These are phyloP conservation scores for Meyerozyma athensensis DNA, from an alignment of 1,139 yeast species.

Conservation along the genomic window DNA sequence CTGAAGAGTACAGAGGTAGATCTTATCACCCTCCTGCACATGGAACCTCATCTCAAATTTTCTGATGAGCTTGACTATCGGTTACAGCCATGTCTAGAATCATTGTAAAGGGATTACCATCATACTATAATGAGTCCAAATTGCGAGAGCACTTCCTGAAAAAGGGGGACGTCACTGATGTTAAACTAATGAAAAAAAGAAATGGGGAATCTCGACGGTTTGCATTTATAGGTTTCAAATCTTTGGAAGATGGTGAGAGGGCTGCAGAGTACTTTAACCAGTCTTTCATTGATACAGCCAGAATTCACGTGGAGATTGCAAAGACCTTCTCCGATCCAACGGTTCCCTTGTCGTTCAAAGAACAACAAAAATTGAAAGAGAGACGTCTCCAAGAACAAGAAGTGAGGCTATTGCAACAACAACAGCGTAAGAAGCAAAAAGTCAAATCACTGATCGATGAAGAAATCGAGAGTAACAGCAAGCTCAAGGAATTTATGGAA, in stretches of 20 bases:
- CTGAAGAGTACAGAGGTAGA: background rate
- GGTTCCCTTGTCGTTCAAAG: conserved; percentile 71
- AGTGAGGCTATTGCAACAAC: conserved; percentile 43
- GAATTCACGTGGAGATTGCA: conserved; percentile 74
- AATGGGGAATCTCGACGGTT: conserved; percentile 88
- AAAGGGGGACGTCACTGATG: conserved; percentile 75
- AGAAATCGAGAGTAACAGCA: conserved; percentile 59
- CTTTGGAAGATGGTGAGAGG: conserved; percentile 64
- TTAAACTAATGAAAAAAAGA: conserved; percentile 71
- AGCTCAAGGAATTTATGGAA: conserved; percentile 73
- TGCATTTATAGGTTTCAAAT: conserved; percentile 85
- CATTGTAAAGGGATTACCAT: conserved; percentile 91
- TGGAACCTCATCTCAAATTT: conserved; percentile 1
- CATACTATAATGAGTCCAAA: conserved; percentile 71
- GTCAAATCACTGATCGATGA: conserved; percentile 42
- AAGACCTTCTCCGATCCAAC: conserved; percentile 78
- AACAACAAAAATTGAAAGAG: conserved; percentile 53
- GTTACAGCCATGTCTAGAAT: conserved; percentile 76
- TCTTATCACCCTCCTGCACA: conserved; percentile 1
- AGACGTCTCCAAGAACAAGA: conserved; percentile 53
- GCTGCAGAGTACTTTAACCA: conserved; percentile 76
- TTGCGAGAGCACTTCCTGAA: conserved; percentile 63
- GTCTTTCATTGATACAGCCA: conserved; percentile 79
- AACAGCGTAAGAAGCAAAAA: conserved; percentile 24
- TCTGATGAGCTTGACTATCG: background rate